Evolutionary conservation across 108 stramenopile species (phyloP), one percentile per base, ranked within the genome.

Genomic region (Discostella stelligeroides): DNA sequence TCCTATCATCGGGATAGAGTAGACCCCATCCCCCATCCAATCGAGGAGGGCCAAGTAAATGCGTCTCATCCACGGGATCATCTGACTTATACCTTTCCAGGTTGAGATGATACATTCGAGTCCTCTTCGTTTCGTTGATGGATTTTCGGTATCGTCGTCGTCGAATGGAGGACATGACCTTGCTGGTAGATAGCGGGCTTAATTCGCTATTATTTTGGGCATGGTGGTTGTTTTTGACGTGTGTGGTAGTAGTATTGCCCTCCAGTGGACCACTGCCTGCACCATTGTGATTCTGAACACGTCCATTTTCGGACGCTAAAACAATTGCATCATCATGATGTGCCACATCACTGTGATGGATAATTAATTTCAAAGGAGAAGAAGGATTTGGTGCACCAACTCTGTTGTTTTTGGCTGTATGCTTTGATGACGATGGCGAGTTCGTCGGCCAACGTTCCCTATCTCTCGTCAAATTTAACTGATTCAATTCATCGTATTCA

Each of bases 401-500:
- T n/a, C n/a, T n/a, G 48, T 49, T 4, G 45, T 46, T 17, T 20
- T 27, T 21, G 5, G 21, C 21, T 7, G 23, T 47, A 34, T 30
- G 37, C 15, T 38, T 49, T 10, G 39, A 48, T 0, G 23, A 40
- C 38, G 43, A 25, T 17, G 18, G 15, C 4, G 5, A 20, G 28
- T 21, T 53, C 50, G 14, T 24, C 72, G 10, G 42, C 53, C 45
- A 49, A 17, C 80, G 68, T 66, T 89, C 87, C 25, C 87, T 74
- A 56, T 92, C 88, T 72, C 91, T 60, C 0, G 80, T 82, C 67
- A 92, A 63, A 57, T 57, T 72, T 4, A 73, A 24, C 17, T 45
- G 25, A 68, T 92, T 80, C 72, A 92, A 68, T 6, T 86, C 84
- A 11, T 85, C 80, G 66, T 80, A 79, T 62, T 92, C 84, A 56